Percentiles rank a stretch among this genome's conserved stretches.
Conservation (phyloP, 2,329 filamentous ascomycete species). For the Phyllosticta citribraziliensis region DNA sequence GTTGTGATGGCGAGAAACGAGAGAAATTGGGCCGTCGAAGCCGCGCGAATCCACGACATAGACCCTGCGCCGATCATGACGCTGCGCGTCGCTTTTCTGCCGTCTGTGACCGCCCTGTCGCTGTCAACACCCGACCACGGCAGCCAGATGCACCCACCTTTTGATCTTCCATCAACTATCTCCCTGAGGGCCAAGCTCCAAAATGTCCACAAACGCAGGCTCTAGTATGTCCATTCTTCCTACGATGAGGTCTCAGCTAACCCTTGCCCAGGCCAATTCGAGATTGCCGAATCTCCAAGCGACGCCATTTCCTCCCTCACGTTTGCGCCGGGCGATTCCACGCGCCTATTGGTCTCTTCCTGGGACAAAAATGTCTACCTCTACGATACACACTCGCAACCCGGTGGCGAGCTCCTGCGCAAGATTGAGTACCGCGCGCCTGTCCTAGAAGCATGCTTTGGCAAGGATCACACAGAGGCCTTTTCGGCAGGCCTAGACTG, state of each 20-base stretch:
- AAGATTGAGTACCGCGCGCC: conserved; percentile 76
- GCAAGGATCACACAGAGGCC: conserved; percentile 68
- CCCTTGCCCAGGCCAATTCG: conserved; percentile 51
- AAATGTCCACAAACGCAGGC: conserved; percentile 6
- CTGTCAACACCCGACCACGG: conserved; percentile 3
- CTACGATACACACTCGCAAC: conserved; percentile 61
- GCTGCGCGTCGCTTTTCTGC: conserved; percentile 1
- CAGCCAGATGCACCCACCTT: background rate
- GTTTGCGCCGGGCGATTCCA: conserved; percentile 70
- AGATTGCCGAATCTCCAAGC: conserved; percentile 69
- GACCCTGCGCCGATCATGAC: conserved; percentile 8
- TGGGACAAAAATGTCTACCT: conserved; percentile 91
- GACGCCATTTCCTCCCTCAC: conserved; percentile 81
- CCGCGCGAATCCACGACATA: conserved; percentile 3
- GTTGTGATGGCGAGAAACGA: background rate
- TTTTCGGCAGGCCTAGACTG: conserved; percentile 83
- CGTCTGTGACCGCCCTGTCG: background rate
- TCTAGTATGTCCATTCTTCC: conserved; percentile 2
- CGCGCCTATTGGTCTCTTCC: conserved; percentile 76
- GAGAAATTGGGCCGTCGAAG: conserved; percentile 1
- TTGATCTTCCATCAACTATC: background rate
- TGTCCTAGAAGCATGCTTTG: conserved; percentile 86
- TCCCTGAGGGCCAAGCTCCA: background rate
- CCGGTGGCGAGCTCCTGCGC: conserved; percentile 55
- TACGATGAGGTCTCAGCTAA: background rate